Evolutionary conservation across 257 asterid species (phyloP), one percentile per base, ranked within the genome.

Genomic region (Ocimum tenuiflorum): DNA sequence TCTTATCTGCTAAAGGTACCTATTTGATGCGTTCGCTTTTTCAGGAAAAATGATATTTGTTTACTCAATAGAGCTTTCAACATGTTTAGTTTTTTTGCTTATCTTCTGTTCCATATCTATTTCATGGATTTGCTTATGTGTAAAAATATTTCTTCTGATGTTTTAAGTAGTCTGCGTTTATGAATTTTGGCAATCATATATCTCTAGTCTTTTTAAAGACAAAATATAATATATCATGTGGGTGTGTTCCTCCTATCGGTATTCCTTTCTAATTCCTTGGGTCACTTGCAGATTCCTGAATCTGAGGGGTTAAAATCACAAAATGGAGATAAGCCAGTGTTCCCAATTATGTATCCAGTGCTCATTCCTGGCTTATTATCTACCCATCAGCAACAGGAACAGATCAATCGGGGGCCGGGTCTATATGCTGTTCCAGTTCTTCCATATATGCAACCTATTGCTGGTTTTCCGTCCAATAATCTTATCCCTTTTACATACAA

Each of bases 401-500:
- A 69, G 82, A 72, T 79, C 56, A 84, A 84, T 72, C 90, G 67
- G 69, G 97, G 97, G 27, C 94, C 88, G 31, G 99, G 99, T 53
- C 83, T 92, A 27, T 92, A 92, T 82, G 99, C 97, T 64, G 96
- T 92, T 73, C 81, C 91, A 0, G 81, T 80, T 65, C 72, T 18
- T 77, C 91, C 96, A 6, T 63, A 68, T 59, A 72, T 67, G 85
- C 96, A 89, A 36, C 81, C 82, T 35, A 29, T 79, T 60, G 59
- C 73, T 27, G 96, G 91, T 43, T 81, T 82, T 76, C 80, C 84
- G 27, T 58, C 94, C 23, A 81, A 77, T 54, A 67, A 82, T 35
- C 94, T 89, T 31, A 83, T 89, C 45, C 99, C 99, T 31, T 89
- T 92, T 63, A 87, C 94, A 41, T 89, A 92, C 79, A 81, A 79